A percentile compares a stretch with the other conserved stretches of the same genome.
Conservation (phyloP, 306 rosid species). For the Hylodesmum podocarpum region DNA sequence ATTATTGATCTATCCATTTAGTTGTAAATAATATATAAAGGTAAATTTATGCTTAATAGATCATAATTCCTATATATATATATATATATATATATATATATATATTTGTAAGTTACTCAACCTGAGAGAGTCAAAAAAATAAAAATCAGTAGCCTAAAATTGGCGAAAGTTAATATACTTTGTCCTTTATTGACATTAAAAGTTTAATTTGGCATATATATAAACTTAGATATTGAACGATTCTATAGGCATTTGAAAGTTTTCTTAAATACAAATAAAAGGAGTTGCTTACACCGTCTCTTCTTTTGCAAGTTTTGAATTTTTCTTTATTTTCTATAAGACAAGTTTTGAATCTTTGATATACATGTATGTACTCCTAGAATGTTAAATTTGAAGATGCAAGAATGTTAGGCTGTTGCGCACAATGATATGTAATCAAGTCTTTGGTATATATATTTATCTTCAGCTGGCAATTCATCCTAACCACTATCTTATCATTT, state of each 20-base stretch:
- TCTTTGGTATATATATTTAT: neutral
- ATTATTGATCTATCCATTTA: no score
- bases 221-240: neutral
- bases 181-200: neutral
- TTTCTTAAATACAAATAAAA: neutral
- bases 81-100: neutral
- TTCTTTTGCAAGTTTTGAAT: constrained; percentile 14
- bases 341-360: constrained; percentile 12
- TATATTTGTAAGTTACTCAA: neutral
- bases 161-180: neutral
- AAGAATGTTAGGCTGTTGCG: constrained; percentile 12
- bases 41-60: no score
- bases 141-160: neutral
- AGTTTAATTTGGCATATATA: neutral
- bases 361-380: neutral
- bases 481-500: neutral
- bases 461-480: constrained; percentile 6
- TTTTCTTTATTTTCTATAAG: no score
- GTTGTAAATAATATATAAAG: no score
- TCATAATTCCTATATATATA: neutral
- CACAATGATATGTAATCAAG: constrained; percentile 7
- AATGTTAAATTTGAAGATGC: neutral
- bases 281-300: neutral
- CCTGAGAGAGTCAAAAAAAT: neutral
- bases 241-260: neutral